A percentile compares a stretch with the other conserved stretches of the same genome.
Conservation (phyloP, 2,329 filamentous ascomycete species). For the Colletotrichum spaethianum region DNA sequence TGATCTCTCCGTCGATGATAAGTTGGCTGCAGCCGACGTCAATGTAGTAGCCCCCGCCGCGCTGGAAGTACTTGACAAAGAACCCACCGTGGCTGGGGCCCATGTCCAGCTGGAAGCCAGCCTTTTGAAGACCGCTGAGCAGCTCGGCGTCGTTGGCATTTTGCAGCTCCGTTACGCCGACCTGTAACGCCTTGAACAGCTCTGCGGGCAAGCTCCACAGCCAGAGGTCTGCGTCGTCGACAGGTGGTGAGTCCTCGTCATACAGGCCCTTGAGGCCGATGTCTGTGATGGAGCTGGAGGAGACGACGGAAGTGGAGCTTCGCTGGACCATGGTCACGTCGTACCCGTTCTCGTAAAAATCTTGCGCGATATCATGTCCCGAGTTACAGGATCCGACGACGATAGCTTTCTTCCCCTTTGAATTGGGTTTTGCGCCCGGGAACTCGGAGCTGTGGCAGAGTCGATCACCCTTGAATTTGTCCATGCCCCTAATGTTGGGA, state of each 20-base stretch:
- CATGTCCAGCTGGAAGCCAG: slow-evolving; percentile 73
- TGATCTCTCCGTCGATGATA: slow-evolving; percentile 51
- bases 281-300: slow-evolving; percentile 66
- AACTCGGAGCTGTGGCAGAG: slow-evolving; percentile 73
- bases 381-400: slow-evolving; percentile 80
- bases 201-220: slow-evolving; percentile 70
- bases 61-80: slow-evolving; percentile 56
- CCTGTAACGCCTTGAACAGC: slow-evolving; percentile 73
- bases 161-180: slow-evolving; percentile 55
- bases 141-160: slow-evolving; percentile 56
- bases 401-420: slow-evolving; percentile 71
- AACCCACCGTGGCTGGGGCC: slow-evolving; percentile 66
- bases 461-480: slow-evolving; percentile 68
- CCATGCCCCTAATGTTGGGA: slow-evolving; percentile 66
- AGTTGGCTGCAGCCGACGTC: slow-evolving; percentile 46
- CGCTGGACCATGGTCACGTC: slow-evolving; percentile 80
- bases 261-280: slow-evolving; percentile 68
- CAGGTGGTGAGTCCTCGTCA: slow-evolving; percentile 68
- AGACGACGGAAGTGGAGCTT: slow-evolving; percentile 75
- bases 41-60: slow-evolving; percentile 50
- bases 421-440: slow-evolving; percentile 62
- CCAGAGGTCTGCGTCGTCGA: slow-evolving; percentile 77
- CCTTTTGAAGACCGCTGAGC: slow-evolving; percentile 63
- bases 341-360: slow-evolving; percentile 77
- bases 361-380: slow-evolving; percentile 78